Evolutionary conservation across 1,284 basidiomycete species (phyloP).

Genomic region (Coniferiporia weirii): DNA sequence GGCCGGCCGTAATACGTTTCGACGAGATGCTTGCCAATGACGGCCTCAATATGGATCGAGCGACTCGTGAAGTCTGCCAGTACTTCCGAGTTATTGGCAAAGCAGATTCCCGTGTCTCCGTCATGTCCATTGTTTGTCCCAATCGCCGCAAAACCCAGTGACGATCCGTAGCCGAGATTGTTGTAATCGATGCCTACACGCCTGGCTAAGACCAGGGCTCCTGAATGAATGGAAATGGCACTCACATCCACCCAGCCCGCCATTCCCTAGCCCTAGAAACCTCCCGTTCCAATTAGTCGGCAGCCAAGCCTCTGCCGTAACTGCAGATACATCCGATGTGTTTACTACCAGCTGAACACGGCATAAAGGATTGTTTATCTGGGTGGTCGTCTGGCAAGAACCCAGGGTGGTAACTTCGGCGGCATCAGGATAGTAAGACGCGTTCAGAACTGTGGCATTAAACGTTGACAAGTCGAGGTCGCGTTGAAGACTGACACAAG

Average conservation of each 20-base stretch:
- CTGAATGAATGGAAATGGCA: background rate
- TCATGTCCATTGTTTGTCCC: conserved; percentile 29
- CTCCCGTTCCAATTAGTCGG: conserved; percentile 24
- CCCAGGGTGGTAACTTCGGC: conserved; percentile 11
- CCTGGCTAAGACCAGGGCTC: conserved; percentile 9
- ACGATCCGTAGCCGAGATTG: conserved; percentile 23
- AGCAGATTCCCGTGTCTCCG: conserved; percentile 23
- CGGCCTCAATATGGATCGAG: conserved; percentile 27
- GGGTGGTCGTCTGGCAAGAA: conserved; percentile 8
- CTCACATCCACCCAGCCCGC: conserved; percentile 26
- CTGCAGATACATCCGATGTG: conserved; percentile 1
- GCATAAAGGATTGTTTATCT: conserved; percentile 22
- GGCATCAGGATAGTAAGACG: background rate
- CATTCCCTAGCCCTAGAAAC: conserved; percentile 24
- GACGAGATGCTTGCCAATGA: conserved; percentile 26
- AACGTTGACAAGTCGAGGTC: background rate
- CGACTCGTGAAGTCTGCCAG: conserved; percentile 28
- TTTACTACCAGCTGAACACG: conserved; percentile 6
- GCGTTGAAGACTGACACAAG: background rate
- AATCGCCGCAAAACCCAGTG: conserved; percentile 23
- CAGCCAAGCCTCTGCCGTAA: conserved; percentile 21
- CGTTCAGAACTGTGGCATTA: conserved; percentile 16
- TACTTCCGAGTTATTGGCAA: conserved; percentile 24
- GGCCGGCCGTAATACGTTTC: conserved; percentile 24
- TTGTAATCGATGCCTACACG: conserved; percentile 25